phyloP scores from a whole-genome alignment of 2,329 filamentous ascomycete species.

The Talaromyces marneffei region DNA sequence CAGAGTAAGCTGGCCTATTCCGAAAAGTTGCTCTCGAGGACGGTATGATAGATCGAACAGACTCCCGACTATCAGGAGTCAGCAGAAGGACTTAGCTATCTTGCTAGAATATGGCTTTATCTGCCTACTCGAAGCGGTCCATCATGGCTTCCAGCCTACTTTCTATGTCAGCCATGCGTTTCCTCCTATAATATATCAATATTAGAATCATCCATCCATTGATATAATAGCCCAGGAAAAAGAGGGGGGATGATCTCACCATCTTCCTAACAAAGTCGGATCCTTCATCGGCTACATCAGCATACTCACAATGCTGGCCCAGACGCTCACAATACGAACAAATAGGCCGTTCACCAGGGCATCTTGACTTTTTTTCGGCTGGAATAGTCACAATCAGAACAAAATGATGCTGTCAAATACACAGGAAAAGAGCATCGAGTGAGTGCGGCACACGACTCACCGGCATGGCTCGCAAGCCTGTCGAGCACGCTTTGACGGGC shows the following conservation, averaged over 20 bases:
- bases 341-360: constrained; percentile 45
- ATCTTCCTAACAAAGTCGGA: constrained; percentile 16
- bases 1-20: background rate
- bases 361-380: constrained; percentile 49
- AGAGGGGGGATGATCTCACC: background rate
- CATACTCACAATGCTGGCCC: constrained; percentile 44
- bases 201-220: background rate
- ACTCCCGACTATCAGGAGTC: background rate
- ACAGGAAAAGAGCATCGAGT: background rate
- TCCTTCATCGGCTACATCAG: constrained; percentile 23
- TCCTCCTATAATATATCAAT: constrained; percentile 21
- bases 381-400: background rate
- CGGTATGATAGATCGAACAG: background rate
- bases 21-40: background rate
- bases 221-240: too few species aligned
- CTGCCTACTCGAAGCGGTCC: constrained; percentile 30
- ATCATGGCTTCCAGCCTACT: constrained; percentile 31
- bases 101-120: background rate
- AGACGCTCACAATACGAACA: constrained; percentile 47
- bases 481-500: background rate
- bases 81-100: background rate
- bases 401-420: background rate
- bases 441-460: constrained; percentile 18
- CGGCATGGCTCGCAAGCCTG: constrained; percentile 41
- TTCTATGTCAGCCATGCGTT: constrained; percentile 28